Conservation (phyloP, 805 yeast species). For the Wickerhamomyces chaumierensis region DNA sequence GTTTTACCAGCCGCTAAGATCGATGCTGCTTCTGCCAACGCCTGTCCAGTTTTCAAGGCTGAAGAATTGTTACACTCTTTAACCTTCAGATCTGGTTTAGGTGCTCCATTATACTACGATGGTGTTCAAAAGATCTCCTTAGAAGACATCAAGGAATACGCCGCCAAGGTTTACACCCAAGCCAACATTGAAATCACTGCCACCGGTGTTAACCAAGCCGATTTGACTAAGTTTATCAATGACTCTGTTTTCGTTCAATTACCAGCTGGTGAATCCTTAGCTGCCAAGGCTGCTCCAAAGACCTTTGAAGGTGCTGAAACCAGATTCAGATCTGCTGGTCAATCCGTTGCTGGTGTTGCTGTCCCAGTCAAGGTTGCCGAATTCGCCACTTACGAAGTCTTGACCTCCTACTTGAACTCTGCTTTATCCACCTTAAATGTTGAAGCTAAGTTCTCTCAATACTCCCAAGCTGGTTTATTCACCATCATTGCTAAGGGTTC, state of each 20-base stretch:
- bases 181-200: constrained; percentile 64
- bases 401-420: constrained; percentile 54
- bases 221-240: constrained; percentile 53
- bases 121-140: constrained; percentile 45
- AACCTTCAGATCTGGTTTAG: constrained; percentile 81
- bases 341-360: constrained; percentile 69
- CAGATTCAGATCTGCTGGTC: constrained; percentile 54
- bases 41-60: constrained; percentile 47
- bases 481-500: constrained; percentile 50
- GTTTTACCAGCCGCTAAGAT: constrained; percentile 69
- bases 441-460: constrained; percentile 43
- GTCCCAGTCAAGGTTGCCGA: constrained; percentile 60
- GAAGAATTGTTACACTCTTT: constrained; percentile 69
- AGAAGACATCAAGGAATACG: constrained; percentile 58
- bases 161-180: constrained; percentile 55
- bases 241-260: constrained; percentile 56
- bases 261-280: constrained; percentile 46
- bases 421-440: constrained; percentile 46
- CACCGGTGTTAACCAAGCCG: constrained; percentile 62
- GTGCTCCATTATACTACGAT: constrained; percentile 70
- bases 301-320: constrained; percentile 54
- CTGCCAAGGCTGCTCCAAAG: constrained; percentile 27
- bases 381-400: constrained; percentile 55
- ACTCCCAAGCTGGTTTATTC: constrained; percentile 75
- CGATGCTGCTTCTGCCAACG: constrained; percentile 44